A percentile compares a stretch with the other conserved stretches of the same genome.
Conservation (phyloP, 2,329 filamentous ascomycete species). For the Penicillium freii region DNA sequence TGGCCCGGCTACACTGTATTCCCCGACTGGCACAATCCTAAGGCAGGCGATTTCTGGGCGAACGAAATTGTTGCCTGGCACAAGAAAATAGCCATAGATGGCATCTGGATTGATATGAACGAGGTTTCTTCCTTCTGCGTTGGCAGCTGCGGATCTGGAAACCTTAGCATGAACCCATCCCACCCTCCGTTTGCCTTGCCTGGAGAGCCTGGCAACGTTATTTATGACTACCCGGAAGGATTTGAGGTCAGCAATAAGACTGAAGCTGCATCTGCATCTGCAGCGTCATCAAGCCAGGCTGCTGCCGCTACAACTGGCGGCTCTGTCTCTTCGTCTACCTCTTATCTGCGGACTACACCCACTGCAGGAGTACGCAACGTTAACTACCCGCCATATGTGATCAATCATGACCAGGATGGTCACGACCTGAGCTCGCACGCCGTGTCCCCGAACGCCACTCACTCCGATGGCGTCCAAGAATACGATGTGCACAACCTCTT, state of each 20-base stretch:
- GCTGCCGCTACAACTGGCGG: slow-evolving; percentile 40
- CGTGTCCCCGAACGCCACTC: slow-evolving; percentile 73
- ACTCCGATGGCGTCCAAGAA: slow-evolving; percentile 68
- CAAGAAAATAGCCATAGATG: slow-evolving; percentile 54
- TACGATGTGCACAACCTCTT: slow-evolving; percentile 84
- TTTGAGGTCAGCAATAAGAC: slow-evolving; percentile 69
- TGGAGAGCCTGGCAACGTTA: slow-evolving; percentile 60
- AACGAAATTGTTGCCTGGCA: slow-evolving; percentile 54
- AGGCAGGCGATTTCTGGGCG: slow-evolving; percentile 60
- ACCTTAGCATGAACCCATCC: slow-evolving; percentile 65
- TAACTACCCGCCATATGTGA: slow-evolving; percentile 71
- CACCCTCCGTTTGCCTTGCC: slow-evolving; percentile 65
- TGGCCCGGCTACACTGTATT: slow-evolving; percentile 63
- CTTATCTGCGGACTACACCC: slow-evolving; percentile 59
- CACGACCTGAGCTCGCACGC: slow-evolving; percentile 72
- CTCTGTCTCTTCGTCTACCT: slow-evolving; percentile 37
- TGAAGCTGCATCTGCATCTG: slow-evolving; percentile 61
- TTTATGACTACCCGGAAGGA: slow-evolving; percentile 64
- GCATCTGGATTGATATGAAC: slow-evolving; percentile 61
- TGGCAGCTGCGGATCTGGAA: slow-evolving; percentile 67
- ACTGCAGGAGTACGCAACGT: slow-evolving; percentile 65
- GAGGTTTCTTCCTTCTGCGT: slow-evolving; percentile 66
- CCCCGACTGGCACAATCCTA: slow-evolving; percentile 60
- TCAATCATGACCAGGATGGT: slow-evolving; percentile 63
- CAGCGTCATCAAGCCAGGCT: slow-evolving; percentile 54